Base-by-base conservation (phyloP, 805 yeast genomes). In the Ogataea neopini region DNA sequence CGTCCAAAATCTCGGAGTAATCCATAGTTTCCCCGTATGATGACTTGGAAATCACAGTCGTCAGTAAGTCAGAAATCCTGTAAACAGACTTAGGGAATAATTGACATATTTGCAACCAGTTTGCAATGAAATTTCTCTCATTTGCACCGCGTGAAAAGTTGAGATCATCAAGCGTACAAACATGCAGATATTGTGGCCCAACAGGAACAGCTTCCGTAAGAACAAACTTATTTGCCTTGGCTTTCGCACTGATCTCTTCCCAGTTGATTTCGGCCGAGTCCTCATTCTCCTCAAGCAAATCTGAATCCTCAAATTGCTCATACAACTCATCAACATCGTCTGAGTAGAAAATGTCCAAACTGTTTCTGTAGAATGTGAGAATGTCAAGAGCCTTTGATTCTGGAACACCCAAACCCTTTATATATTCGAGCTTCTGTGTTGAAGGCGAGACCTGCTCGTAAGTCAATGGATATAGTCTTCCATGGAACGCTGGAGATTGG, bases 361-460 rank as follows among this genome's bases (percentile, higher is more conserved):
- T 52, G 22, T 63, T 62, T 34, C 54, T 50, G 25, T 53, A 58
- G 15, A 55, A 49, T 1, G 53, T 35, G 15, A 66, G 47, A 25
- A 60, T 40, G 3, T 63, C 65, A 6, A 44, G 20, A 6, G 75
- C 75, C 5, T 60, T 62, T 1, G 60, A 57, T 13, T 58, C 63
- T 0, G 67, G 52, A 8, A 77, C 46, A 13, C 71, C 64, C 39
- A 70, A 45, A 1, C 43, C 40, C 10, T 49, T 45, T 22, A 74
- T 50, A 45, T 72, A 73, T 2, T 64, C 59, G 2, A 67, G 30
- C 44, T 71, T 67, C 4, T 59, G 55, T 1, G 62, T 57, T 0
- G 77, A 73, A 18, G 78, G 77, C 6, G 70, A 60, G 2, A 75
- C 78, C 20, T 71, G 67, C 41, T 65, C 67, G 50, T 57, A 69